A percentile compares a stretch with the other conserved stretches of the same genome.
phyloP scores from a whole-genome alignment of 306 rosid genomes.

The Erythrophleum fordii region DNA sequence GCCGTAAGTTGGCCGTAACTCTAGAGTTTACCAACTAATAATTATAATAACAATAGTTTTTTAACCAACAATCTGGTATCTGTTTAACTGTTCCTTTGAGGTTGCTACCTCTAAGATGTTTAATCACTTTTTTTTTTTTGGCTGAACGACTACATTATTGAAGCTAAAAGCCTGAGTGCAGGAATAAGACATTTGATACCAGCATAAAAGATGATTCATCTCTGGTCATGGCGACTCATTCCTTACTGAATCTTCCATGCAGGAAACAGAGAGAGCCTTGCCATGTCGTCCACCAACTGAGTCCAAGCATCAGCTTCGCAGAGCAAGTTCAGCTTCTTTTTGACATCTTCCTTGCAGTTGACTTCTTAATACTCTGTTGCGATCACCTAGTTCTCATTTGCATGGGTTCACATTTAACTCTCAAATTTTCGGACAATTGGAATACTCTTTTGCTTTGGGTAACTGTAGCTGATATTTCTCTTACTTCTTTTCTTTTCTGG shows the following conservation, averaged over 20 bases:
- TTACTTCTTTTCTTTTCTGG: background rate
- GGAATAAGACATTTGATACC: background rate
- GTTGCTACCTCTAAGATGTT: too few relatives aligned
- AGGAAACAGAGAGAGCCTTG: slow-evolving; percentile 52
- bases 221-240: slow-evolving; percentile 5
- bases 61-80: slow-evolving; percentile 3
- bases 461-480: background rate
- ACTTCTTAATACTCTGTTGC: background rate
- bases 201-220: slow-evolving; percentile 21
- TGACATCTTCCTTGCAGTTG: slow-evolving; percentile 19
- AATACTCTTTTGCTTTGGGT: background rate
- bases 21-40: background rate
- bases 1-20: too few relatives aligned
- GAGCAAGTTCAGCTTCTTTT: slow-evolving; percentile 56
- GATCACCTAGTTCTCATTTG: background rate
- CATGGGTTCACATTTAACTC: slow-evolving; percentile 3
- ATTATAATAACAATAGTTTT: background rate
- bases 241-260: slow-evolving; percentile 36
- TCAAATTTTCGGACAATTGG: slow-evolving; percentile 8
- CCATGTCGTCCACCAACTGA: slow-evolving; percentile 53
- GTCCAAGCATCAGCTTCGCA: slow-evolving; percentile 54
- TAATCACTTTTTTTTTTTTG: background rate
- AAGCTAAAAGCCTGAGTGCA: slow-evolving; percentile 5
- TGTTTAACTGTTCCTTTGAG: background rate
- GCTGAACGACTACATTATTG: slow-evolving; percentile 4